A percentile compares a stretch with the other conserved stretches of the same genome.
Conservation (phyloP, 176 grass and related monocot species). For the Bolboschoenus planiculmis region DNA sequence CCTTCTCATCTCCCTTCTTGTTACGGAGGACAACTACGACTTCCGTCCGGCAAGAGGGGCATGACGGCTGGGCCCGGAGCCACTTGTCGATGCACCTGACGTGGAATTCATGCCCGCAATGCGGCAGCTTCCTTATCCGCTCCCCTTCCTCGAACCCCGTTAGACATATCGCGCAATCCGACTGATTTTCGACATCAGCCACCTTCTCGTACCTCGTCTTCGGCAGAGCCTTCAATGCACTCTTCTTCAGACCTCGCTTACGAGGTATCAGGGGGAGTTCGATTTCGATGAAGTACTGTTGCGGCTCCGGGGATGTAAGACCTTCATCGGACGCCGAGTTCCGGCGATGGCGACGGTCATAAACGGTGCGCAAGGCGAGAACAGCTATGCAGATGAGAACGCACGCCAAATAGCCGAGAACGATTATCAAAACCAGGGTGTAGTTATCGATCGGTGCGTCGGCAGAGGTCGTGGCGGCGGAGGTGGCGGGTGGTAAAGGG, state of each 20-base stretch:
- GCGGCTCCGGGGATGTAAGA: not conserved
- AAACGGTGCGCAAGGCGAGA: not conserved
- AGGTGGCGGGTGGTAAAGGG: not conserved
- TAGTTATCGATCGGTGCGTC: not conserved
- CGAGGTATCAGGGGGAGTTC: not conserved
- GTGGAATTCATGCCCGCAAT: slow-evolving; percentile 73
- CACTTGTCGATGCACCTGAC: slow-evolving; percentile 67
- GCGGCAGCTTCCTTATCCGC: slow-evolving; percentile 68
- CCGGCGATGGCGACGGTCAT: not conserved
- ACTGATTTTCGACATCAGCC: slow-evolving; percentile 25
- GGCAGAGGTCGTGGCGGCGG: not conserved
- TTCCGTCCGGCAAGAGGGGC: slow-evolving; percentile 64
- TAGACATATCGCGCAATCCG: slow-evolving; percentile 54
- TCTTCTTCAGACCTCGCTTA: slow-evolving; percentile 45
- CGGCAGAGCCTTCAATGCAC: slow-evolving; percentile 48
- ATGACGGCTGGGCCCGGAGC: slow-evolving; percentile 58
- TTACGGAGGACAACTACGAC: slow-evolving; percentile 10
- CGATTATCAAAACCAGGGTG: not conserved
- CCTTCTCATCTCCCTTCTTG: not conserved
- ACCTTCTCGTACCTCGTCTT: slow-evolving; percentile 53
- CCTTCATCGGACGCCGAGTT: not conserved
- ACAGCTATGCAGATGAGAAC: not conserved
- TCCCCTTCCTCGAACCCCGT: slow-evolving; percentile 54
- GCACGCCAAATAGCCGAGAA: not conserved
- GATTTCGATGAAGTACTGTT: not conserved